A percentile compares a stretch with the other conserved stretches of the same genome.
Conservation (phyloP, 2,329 filamentous ascomycete species). For the Pseudogymnoascus sp. region DNA sequence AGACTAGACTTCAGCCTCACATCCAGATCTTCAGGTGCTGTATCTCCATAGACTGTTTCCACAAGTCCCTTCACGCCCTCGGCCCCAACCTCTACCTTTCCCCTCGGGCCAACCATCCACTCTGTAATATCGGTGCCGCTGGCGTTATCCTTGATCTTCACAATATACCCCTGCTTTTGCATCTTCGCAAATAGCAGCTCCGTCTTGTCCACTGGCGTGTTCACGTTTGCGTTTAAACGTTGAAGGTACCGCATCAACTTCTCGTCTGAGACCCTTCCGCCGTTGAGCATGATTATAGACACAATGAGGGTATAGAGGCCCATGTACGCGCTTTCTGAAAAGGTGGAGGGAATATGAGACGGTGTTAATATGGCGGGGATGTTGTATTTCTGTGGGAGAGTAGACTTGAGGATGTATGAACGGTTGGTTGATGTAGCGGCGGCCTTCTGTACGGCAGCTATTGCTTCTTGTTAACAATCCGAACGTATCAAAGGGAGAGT, state of each 20-base stretch:
- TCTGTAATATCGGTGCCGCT: conserved; percentile 70
- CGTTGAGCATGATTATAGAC: conserved; percentile 64
- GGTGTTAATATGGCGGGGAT: conserved; percentile 59
- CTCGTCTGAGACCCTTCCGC: conserved; percentile 65
- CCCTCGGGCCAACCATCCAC: conserved; percentile 77
- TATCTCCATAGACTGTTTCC: conserved; percentile 47
- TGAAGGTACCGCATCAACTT: conserved; percentile 70
- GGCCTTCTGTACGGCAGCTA: conserved; percentile 29
- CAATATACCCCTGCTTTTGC: conserved; percentile 74
- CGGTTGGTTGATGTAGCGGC: conserved; percentile 48
- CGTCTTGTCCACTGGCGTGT: conserved; percentile 65
- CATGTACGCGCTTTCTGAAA: conserved; percentile 69
- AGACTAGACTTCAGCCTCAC: conserved; percentile 54
- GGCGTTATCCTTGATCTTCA: conserved; percentile 61
- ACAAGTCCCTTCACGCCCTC: conserved; percentile 66
- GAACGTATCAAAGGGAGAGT: neutral
- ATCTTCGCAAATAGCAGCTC: conserved; percentile 67
- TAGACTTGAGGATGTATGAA: conserved; percentile 69
- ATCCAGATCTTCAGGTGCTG: conserved; percentile 45
- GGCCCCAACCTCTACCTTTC: conserved; percentile 76
- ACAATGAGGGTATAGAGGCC: conserved; percentile 76
- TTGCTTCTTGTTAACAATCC: conserved; percentile 5
- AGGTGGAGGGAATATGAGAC: conserved; percentile 53
- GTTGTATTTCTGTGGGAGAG: conserved; percentile 60
- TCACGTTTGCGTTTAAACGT: conserved; percentile 66